Evolutionary conservation across 345 rosid genomes (phyloP).

Genomic region (Eucalyptus polybractea): DNA sequence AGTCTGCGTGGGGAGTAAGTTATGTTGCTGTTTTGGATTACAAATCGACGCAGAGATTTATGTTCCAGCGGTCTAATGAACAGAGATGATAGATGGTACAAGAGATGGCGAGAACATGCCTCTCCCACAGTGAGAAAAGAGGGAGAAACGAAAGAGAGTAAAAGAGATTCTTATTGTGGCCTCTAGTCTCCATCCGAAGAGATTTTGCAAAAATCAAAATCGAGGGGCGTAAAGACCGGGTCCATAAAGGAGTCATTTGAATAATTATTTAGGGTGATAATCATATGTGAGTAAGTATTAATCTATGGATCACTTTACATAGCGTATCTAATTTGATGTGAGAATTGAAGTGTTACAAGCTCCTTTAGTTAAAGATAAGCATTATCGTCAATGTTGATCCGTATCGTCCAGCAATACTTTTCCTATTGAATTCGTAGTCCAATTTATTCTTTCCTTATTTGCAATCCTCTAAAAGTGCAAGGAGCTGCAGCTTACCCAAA

Average conservation of each 20-base stretch:
- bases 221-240: neutral
- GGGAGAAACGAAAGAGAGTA: neutral
- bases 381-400: neutral
- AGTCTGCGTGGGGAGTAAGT: neutral
- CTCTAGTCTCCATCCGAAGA: neutral
- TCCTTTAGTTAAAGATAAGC: neutral
- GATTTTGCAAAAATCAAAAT: neutral
- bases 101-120: neutral
- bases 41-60: neutral
- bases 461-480: neutral
- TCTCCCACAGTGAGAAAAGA: neutral
- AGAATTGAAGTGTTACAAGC: neutral
- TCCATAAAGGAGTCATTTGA: neutral
- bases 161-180: neutral
- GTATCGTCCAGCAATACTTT: accelerated
- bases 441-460: neutral
- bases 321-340: neutral
- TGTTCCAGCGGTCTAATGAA: neutral
- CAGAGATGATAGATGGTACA: neutral
- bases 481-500: neutral
- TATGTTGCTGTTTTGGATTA: neutral
- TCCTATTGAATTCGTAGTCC: neutral
- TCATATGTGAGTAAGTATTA: neutral
- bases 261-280: neutral
- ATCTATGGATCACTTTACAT: neutral